phyloP scores from a whole-genome alignment of 2,329 filamentous ascomycete genomes.

The Arthroderma sp. region DNA sequence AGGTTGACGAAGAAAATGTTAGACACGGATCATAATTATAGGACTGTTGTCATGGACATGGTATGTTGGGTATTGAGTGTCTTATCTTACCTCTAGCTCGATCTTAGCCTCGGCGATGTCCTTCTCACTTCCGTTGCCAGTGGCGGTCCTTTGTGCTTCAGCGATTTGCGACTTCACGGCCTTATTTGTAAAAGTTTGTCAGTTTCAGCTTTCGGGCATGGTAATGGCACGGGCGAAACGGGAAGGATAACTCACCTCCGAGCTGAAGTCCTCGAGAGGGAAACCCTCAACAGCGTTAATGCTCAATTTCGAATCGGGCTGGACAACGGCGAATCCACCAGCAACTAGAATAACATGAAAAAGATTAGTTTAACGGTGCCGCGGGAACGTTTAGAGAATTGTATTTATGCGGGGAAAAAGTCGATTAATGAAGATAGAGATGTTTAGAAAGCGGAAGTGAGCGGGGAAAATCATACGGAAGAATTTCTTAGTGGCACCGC shows the following conservation, averaged over 20 bases:
- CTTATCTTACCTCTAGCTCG: slow-evolving; percentile 71
- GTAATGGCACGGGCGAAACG: background rate
- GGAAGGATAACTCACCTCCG: slow-evolving; percentile 44
- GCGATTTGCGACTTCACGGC: slow-evolving; percentile 78
- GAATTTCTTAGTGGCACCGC: slow-evolving; percentile 80
- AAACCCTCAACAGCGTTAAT: slow-evolving; percentile 97
- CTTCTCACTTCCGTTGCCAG: slow-evolving; percentile 82
- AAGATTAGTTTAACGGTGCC: background rate
- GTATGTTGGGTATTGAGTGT: background rate
- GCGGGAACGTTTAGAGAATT: too few relatives aligned
- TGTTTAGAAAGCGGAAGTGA: slow-evolving; percentile 10
- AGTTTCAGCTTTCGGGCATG: background rate
- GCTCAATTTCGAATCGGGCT: slow-evolving; percentile 87
- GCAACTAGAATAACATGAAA: slow-evolving; percentile 51
- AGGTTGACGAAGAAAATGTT: slow-evolving; percentile 10
- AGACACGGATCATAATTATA: background rate
- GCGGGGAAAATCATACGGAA: slow-evolving; percentile 61
- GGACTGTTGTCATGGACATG: background rate
- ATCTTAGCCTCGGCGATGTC: slow-evolving; percentile 99
- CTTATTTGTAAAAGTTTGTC: slow-evolving; percentile 19
- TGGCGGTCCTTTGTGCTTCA: slow-evolving; percentile 90
- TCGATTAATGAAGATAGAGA: background rate
- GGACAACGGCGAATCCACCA: slow-evolving; percentile 90
- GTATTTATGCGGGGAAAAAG: too few relatives aligned
- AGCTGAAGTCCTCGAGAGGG: slow-evolving; percentile 89